These are phyloP conservation scores for Quercus parvula DNA, from an alignment of 306 rosid genomes.

Conservation along the genomic window DNA sequence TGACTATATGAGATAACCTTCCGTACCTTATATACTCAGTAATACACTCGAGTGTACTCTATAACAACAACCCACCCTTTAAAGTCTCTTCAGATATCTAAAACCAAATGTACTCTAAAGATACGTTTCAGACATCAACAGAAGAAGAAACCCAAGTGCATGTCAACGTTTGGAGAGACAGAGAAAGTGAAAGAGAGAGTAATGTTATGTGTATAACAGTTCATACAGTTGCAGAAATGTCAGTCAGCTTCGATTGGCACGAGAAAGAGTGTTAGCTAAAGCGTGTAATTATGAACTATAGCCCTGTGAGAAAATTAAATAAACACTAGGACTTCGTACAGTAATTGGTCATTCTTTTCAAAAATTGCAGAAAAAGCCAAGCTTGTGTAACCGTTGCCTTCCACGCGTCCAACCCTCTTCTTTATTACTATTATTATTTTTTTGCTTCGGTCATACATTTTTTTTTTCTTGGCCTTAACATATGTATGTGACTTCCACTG, in stretches of 20 bases:
- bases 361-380: slow-evolving; percentile 45
- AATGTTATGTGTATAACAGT: not conserved
- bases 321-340: slow-evolving; percentile 23
- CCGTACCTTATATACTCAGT: not conserved
- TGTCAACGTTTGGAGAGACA: slow-evolving; percentile 56
- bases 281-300: slow-evolving; percentile 33
- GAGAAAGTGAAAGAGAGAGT: slow-evolving; percentile 1
- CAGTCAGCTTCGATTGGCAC: slow-evolving; percentile 33
- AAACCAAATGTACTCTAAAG: slow-evolving; percentile 42
- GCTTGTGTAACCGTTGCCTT: slow-evolving; percentile 60
- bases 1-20: not conserved
- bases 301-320: slow-evolving; percentile 10
- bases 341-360: slow-evolving; percentile 23
- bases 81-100: slow-evolving; percentile 26
- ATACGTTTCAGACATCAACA: slow-evolving; percentile 42
- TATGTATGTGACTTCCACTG: not conserved
- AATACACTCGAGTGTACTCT: not conserved
- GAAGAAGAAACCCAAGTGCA: slow-evolving; percentile 46
- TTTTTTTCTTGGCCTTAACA: too few relatives aligned
- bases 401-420: slow-evolving; percentile 70
- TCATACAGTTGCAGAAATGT: slow-evolving; percentile 20
- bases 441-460: too few relatives aligned
- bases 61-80: not conserved
- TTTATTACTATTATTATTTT: not conserved
- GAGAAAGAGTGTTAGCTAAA: not conserved